These are phyloP conservation scores for Ehretia macrophylla DNA, from an alignment of 257 asterid species.

Conservation along the genomic window DNA sequence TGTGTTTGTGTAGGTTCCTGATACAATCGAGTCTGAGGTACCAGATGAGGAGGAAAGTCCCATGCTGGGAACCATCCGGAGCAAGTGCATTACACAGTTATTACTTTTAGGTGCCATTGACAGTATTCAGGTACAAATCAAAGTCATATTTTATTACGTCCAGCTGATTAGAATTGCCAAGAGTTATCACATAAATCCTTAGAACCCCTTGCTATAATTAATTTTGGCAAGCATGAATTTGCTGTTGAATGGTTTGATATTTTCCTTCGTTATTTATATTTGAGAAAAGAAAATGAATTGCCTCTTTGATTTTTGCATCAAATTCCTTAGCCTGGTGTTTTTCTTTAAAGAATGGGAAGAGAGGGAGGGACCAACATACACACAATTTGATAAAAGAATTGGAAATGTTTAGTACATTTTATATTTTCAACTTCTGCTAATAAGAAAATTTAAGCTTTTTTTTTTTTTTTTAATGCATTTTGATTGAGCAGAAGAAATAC, in stretches of 20 bases:
- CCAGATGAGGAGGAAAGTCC: constrained; percentile 82
- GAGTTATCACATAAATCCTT: not conserved
- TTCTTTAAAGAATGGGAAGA: too few relatives aligned
- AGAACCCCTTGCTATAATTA: not conserved
- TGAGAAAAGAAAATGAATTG: too few relatives aligned
- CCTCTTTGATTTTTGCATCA: too few relatives aligned
- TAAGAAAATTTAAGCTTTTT: constrained; percentile 7
- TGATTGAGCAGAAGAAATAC: constrained; percentile 69
- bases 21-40: constrained; percentile 46
- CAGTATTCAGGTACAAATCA: constrained; percentile 73
- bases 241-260: too few relatives aligned
- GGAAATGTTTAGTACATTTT: not conserved
- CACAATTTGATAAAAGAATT: not conserved
- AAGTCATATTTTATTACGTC: constrained; percentile 3
- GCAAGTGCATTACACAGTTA: constrained; percentile 95
- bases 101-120: constrained; percentile 89
- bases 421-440: constrained; percentile 2
- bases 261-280: too few relatives aligned
- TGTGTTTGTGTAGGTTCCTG: constrained; percentile 51
- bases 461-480: constrained; percentile 20
- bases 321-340: too few relatives aligned
- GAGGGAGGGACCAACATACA: too few relatives aligned
- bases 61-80: constrained; percentile 65
- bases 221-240: too few relatives aligned
- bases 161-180: not conserved